phyloP scores from a whole-genome alignment of 352 stramenopile species.

The Globisporangium middletonii region DNA sequence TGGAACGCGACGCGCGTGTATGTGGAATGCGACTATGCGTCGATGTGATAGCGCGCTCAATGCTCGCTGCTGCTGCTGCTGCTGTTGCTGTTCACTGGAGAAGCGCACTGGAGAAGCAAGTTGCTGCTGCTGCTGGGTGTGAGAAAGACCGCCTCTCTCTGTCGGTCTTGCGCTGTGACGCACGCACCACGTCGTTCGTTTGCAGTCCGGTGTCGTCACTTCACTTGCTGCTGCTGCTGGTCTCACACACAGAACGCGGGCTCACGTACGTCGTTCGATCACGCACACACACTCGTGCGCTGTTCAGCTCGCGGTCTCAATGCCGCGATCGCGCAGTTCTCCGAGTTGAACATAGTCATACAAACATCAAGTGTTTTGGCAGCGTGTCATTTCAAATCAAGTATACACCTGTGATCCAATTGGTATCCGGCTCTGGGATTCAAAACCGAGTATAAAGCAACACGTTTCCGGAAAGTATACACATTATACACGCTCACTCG shows the following conservation, averaged over 20 bases:
- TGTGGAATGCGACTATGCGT: background rate
- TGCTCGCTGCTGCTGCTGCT: background rate
- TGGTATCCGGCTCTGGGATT: background rate
- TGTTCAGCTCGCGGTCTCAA: background rate
- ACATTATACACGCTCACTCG: background rate
- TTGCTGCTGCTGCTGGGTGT: conserved; percentile 7
- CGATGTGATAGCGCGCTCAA: background rate
- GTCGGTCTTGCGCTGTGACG: too few species aligned
- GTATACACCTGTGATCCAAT: too few species aligned
- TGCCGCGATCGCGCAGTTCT: background rate
- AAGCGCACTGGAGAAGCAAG: background rate
- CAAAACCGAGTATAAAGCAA: too few species aligned
- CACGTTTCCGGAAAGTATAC: too few species aligned
- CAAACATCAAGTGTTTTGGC: conserved; percentile 8
- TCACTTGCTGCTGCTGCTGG: background rate
- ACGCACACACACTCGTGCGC: too few species aligned
- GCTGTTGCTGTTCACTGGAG: background rate
- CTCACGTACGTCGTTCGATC: too few species aligned
- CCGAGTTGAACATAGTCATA: conserved; percentile 10
- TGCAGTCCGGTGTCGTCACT: too few species aligned
- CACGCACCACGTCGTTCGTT: too few species aligned
- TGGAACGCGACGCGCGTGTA: background rate
- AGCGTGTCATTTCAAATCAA: background rate
- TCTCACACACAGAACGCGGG: background rate
- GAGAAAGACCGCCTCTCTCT: too few species aligned